phyloP scores from a whole-genome alignment of 2,329 filamentous ascomycete genomes.

The Microascus cirrosus region DNA sequence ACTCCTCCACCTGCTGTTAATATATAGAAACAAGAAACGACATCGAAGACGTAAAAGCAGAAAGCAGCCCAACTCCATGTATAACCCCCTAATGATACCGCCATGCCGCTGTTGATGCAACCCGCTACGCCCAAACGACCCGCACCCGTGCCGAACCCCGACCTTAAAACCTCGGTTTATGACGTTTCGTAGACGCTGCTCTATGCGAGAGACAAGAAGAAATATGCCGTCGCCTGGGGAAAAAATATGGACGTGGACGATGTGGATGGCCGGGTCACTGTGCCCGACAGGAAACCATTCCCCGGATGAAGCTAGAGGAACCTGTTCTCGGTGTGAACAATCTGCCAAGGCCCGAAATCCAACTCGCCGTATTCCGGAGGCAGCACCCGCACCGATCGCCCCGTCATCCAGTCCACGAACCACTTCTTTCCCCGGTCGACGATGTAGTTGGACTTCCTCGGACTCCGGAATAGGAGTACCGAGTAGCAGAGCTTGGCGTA shows the following conservation, averaged over 20 bases:
- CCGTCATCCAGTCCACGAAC: conserved; percentile 48
- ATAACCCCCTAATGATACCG: neutral
- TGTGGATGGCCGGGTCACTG: neutral
- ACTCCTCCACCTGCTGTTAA: neutral
- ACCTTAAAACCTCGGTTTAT: neutral
- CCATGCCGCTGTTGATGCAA: neutral
- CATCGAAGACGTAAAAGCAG: neutral
- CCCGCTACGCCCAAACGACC: neutral
- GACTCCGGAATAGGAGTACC: conserved; percentile 44
- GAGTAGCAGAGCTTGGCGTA: conserved; percentile 51
- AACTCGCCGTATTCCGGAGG: conserved; percentile 44
- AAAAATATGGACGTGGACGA: neutral
- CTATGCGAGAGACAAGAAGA: neutral
- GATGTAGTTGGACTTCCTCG: conserved; percentile 46
- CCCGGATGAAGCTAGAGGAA: neutral
- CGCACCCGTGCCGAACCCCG: neutral
- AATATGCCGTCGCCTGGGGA: neutral
- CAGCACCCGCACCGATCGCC: conserved; percentile 39
- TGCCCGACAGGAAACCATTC: neutral
- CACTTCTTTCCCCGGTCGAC: conserved; percentile 46
- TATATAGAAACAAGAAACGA: neutral
- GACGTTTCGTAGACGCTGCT: neutral
- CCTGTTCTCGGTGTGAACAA: conserved; percentile 35
- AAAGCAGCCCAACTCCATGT: neutral
- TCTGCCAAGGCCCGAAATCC: conserved; percentile 38